Base-by-base conservation (phyloP, 2,329 filamentous ascomycete species). In the Arthrinium phaeospermum region DNA sequence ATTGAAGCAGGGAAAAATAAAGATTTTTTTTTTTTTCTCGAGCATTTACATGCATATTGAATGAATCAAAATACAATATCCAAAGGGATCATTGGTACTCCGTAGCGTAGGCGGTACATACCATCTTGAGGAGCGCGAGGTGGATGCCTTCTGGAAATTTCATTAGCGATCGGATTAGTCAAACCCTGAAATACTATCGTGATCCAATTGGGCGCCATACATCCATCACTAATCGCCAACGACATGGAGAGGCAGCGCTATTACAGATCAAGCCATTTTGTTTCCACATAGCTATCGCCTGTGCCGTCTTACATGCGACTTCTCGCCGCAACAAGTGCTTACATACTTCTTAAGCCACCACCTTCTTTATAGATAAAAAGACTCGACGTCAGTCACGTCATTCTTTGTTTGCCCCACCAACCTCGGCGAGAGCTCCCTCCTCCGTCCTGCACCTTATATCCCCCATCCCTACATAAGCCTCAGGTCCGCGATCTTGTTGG, bases 351-450 rank as follows among this genome's bases (percentile, higher is more conserved):
- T 8, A 64, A 64, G 30, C 30, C 53, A 49, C 22, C 47, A n/a
- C 53, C 53, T 37, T 61, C 53, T 61, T 61, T 61, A 16, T 61
- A 61, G 53, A 61, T 61, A 34, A 61, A 61, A 61, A 37, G 30
- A 57, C 44, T 16, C 44, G 46, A 49, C 53, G 30, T 61, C 57
- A 37, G 57, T 64, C 57, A 69, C 67, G 45, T 69, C 67, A 69
- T 69, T 8, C 19, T 27, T 16, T 49, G 34, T 27, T 16, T 49
- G 34, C 67, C 67, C 67, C 67, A 69, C 67, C 47, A 69, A 10
- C 67, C 27, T 71, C 57, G 61, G 57, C 53, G 53, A 61, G 41
- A 41, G 37, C 37, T 41, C 37, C 37, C 10, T 41, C 8, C 37
- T 41, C 37, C 37, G 53, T 47, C 41, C 70, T 47, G 34, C 53